These are phyloP conservation scores for Aspergillus floridensis DNA, from an alignment of 2,329 filamentous ascomycete species.

Conservation along the genomic window DNA sequence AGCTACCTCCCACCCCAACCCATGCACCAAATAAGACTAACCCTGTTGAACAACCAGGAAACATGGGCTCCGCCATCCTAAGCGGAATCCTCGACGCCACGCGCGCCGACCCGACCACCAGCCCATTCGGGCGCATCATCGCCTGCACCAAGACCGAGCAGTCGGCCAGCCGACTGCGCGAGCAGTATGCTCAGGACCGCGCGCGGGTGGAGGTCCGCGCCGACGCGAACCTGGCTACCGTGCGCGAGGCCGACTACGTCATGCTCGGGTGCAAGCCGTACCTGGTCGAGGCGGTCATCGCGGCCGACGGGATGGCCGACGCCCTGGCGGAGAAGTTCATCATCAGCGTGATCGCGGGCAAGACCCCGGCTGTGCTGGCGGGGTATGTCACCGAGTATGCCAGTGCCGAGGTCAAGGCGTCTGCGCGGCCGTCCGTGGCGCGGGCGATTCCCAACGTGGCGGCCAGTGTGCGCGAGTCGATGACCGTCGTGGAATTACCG, in stretches of 20 bases:
- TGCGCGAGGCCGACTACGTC: constrained; percentile 39
- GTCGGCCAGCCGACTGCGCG: constrained; percentile 34
- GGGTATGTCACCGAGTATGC: constrained; percentile 23
- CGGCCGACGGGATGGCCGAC: constrained; percentile 33
- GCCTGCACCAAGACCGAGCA: constrained; percentile 40
- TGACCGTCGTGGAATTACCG: constrained; percentile 48
- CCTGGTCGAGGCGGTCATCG: constrained; percentile 41
- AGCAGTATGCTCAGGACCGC: constrained; percentile 27
- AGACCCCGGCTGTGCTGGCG: constrained; percentile 37
- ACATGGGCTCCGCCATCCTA: constrained; percentile 40
- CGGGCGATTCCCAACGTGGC: constrained; percentile 49
- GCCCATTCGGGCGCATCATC: constrained; percentile 19
- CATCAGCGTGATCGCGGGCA: constrained; percentile 52
- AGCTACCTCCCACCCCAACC: too few species aligned
- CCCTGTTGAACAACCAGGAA: constrained; percentile 23
- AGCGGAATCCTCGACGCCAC: constrained; percentile 30
- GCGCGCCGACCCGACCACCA: constrained; percentile 4
- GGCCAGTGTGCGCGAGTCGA: constrained; percentile 44
- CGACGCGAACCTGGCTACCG: constrained; percentile 35
- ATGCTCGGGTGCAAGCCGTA: constrained; percentile 50
- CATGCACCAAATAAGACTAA: background rate
- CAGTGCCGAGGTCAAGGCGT: too few species aligned
- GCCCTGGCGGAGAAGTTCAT: constrained; percentile 47
- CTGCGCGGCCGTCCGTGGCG: constrained; percentile 23
- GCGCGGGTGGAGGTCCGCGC: constrained; percentile 32